Evolutionary conservation across 192 early-diverging fungal species (phyloP).

Genomic region (Entomortierella parvispora): DNA sequence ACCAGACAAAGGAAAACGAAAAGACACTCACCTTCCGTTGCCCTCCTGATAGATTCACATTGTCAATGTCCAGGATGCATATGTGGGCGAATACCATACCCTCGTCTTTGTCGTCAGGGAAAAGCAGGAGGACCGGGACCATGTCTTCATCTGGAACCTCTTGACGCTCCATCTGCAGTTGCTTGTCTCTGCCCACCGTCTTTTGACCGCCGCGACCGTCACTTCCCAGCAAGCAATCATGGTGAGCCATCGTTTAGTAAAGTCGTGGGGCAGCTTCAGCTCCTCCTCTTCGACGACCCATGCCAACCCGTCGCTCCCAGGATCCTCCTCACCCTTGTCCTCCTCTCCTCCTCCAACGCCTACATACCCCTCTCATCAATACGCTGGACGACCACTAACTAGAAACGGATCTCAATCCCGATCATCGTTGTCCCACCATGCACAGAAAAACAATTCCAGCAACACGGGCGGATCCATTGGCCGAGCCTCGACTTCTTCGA

Average conservation of each 20-base stretch:
- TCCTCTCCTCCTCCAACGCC: neutral
- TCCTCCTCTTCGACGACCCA: slow-evolving; percentile 5
- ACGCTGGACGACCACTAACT: slow-evolving; percentile 37
- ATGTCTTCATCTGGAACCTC: slow-evolving; percentile 49
- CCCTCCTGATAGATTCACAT: slow-evolving; percentile 26
- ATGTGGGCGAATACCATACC: slow-evolving; percentile 38
- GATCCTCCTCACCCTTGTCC: no score
- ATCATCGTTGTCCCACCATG: slow-evolving; percentile 23
- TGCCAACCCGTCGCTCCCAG: no score
- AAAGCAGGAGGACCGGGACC: slow-evolving; percentile 31
- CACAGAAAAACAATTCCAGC: slow-evolving; percentile 14
- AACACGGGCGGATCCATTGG: neutral
- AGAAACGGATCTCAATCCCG: slow-evolving; percentile 38
- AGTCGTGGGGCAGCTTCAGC: slow-evolving; percentile 42
- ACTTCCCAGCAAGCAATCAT: slow-evolving; percentile 51
- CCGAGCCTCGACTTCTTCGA: slow-evolving; percentile 7
- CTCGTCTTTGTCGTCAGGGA: slow-evolving; percentile 40
- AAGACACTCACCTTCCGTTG: no score
- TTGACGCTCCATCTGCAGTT: slow-evolving; percentile 38
- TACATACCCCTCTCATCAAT: slow-evolving; percentile 2
- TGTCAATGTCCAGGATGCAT: slow-evolving; percentile 50
- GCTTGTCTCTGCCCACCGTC: slow-evolving; percentile 35
- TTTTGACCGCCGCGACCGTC: slow-evolving; percentile 45
- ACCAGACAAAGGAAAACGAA: no score
- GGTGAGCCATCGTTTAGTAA: slow-evolving; percentile 57